These are phyloP conservation scores for Theobroma cacao DNA, from an alignment of 345 rosid genomes.

Conservation along the genomic window DNA sequence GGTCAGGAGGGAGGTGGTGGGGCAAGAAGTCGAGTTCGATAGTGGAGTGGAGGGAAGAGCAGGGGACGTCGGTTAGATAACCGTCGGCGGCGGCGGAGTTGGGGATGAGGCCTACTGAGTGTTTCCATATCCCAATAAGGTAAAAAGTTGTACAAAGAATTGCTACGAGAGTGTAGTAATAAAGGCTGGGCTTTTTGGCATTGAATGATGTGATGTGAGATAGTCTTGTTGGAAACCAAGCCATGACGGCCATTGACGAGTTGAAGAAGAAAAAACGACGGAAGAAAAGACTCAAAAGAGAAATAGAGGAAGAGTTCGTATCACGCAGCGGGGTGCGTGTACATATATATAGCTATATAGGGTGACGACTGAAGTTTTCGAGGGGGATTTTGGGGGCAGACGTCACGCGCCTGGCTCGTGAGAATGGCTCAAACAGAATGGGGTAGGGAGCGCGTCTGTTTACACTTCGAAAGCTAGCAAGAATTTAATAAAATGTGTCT, in stretches of 20 bases:
- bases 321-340: neutral
- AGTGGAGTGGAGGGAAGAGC: slow-evolving; percentile 19
- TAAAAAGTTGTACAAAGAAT: slow-evolving; percentile 56
- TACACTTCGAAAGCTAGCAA: no score
- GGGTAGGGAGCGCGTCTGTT: neutral
- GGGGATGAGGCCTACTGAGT: slow-evolving; percentile 21
- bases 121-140: slow-evolving; percentile 51
- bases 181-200: slow-evolving; percentile 47
- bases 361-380: neutral
- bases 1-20: slow-evolving; percentile 52
- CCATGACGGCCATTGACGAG: slow-evolving; percentile 12
- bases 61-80: slow-evolving; percentile 8
- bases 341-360: neutral
- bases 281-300: neutral
- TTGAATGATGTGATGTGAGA: slow-evolving; percentile 14
- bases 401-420: neutral
- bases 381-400: neutral
- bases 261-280: neutral
- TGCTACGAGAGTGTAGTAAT: slow-evolving; percentile 32
- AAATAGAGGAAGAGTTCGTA: neutral
- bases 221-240: neutral
- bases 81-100: slow-evolving; percentile 18
- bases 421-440: neutral
- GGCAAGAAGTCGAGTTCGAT: slow-evolving; percentile 48
- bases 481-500: no score